Evolutionary conservation across 306 rosid genomes (phyloP).

Genomic region (Inga oerstediana): DNA sequence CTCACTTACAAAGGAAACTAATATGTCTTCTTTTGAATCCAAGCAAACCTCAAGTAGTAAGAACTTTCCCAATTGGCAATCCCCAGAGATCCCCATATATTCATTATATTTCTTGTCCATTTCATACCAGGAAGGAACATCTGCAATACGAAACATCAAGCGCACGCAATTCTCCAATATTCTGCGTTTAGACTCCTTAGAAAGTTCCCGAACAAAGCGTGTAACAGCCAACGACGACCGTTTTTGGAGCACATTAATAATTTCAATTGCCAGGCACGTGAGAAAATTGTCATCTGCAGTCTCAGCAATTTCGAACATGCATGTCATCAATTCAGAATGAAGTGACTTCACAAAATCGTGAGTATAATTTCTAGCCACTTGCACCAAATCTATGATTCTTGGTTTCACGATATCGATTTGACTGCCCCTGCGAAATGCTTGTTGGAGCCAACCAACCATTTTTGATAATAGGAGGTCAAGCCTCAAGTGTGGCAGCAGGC

Average conservation of each 20-base stretch:
- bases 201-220: neutral
- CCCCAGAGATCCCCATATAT: neutral
- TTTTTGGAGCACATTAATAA: neutral
- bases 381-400: neutral
- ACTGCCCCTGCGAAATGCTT: neutral
- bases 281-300: neutral
- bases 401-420: neutral
- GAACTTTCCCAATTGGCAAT: neutral
- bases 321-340: neutral
- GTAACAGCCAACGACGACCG: too few relatives aligned
- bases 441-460: neutral
- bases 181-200: neutral
- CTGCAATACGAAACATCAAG: constrained; percentile 19
- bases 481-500: neutral
- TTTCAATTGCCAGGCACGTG: neutral
- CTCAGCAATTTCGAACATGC: constrained; percentile 19
- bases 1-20: neutral
- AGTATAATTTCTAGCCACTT: neutral
- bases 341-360: neutral
- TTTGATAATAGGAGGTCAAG: neutral
- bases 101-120: neutral
- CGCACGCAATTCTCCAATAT: neutral
- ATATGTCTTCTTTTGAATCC: neutral
- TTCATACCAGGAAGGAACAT: constrained; percentile 25
- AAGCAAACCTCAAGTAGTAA: constrained; percentile 16